Conservation (phyloP, 257 asterid genomes). For the Ocimum tenuiflorum region DNA sequence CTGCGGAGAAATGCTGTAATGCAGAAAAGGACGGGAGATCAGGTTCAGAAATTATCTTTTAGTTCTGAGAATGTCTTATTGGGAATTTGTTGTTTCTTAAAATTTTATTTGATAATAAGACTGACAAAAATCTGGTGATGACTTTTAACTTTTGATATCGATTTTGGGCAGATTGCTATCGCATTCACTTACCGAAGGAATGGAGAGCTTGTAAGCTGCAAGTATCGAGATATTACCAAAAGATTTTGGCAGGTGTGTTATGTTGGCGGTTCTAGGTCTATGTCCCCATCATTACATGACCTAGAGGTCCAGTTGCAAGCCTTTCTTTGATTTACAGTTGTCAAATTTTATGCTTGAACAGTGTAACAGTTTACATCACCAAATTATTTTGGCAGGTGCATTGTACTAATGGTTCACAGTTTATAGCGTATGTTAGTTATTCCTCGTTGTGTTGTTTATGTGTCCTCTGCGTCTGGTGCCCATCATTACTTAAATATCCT, state of each 20-base stretch:
- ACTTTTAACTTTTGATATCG: background rate
- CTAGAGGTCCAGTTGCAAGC: background rate
- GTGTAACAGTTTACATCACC: background rate
- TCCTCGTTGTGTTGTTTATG: background rate
- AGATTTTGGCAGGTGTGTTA: slow-evolving; percentile 73
- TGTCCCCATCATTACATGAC: background rate
- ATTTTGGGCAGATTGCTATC: slow-evolving; percentile 49
- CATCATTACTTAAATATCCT: background rate
- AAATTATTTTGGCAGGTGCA: slow-evolving; percentile 59
- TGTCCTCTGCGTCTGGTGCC: background rate
- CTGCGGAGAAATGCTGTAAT: slow-evolving; percentile 71
- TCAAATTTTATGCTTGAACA: background rate
- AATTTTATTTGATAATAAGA: background rate
- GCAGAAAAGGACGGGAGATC: slow-evolving; percentile 62
- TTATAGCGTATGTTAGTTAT: slow-evolving; percentile 7
- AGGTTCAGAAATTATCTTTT: slow-evolving; percentile 34
- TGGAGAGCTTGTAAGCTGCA: slow-evolving; percentile 75
- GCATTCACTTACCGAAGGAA: slow-evolving; percentile 78
- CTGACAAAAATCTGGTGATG: background rate
- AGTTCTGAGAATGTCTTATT: background rate
- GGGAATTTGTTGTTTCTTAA: no score
- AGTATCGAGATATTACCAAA: slow-evolving; percentile 64
- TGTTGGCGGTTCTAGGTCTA: background rate
- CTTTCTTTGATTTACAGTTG: background rate
- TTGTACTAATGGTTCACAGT: background rate